Base-by-base conservation (phyloP, 768 basidiomycete species). In the Nevesoporus exiguus region DNA sequence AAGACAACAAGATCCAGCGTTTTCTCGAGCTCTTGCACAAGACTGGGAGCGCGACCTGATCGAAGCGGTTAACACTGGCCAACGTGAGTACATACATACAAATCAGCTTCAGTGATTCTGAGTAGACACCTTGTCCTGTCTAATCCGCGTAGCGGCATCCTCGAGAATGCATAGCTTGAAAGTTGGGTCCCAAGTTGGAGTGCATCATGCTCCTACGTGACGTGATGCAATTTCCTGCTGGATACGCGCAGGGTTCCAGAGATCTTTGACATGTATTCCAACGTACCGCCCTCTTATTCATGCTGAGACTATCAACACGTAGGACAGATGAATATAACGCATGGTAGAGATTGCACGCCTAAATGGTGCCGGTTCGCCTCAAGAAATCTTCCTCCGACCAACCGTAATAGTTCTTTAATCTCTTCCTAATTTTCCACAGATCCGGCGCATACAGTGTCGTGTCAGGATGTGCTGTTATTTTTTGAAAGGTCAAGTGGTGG, bases 381-480 rank as follows among this genome's bases (percentile, higher is more conserved):
- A 65, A 21, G 64, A 80, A 77, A 49, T 76, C 74, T 21, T 75
- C 74, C 43, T 74, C 73, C 34, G 67, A 68, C 89, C 89, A 90
- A 2, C 86, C 88, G 57, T 92, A 91, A 43, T 76, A 76, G 3
- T 71, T 65, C 66, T 82, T 83, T 59, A 91, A 65, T 47, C 74
- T 79, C 68, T 80, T 82, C 10, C 83, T 77, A 61, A 80, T 82
- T 3, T 77, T 71, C 50, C 75, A 78, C 24, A 90, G 21, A n/a
- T 44, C 33, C 5, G 59, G 64, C 67, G 75, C 46, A 3, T 78
- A 67, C 11, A 90, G 63, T 5, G 85, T 88, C 3, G 85, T 70
- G 66, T 89, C 85, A 21, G 89, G 89, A 62, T 92, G 88, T 14
- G 89, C 88, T 90, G 59, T 37, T 37, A 47, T 41, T 58, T 34